A percentile compares a stretch with the other conserved stretches of the same genome.
Conservation (phyloP, 116 monocot species). For the Posidonia oceanica region DNA sequence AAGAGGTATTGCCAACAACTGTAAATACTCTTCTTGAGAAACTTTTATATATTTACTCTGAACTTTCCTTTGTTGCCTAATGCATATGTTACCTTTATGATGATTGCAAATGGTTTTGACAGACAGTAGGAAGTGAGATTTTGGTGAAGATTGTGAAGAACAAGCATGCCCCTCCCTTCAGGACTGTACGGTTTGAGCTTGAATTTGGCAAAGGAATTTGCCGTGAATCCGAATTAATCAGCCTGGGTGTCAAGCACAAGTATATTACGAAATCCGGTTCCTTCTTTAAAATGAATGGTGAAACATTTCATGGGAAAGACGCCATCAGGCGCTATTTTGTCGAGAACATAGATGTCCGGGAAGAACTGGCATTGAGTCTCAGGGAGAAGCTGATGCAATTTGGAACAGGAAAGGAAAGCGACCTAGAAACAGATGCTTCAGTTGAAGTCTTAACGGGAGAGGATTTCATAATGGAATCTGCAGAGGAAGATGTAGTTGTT, state of each 20-base stretch:
- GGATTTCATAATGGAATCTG: neutral
- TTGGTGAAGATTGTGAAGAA: conserved; percentile 94
- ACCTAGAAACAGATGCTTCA: neutral
- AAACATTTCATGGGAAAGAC: conserved; percentile 67
- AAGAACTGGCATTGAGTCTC: conserved; percentile 43
- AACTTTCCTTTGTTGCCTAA: too few species aligned
- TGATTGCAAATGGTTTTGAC: neutral
- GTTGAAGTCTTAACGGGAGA: neutral
- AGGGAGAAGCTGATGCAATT: conserved; percentile 33
- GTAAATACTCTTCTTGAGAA: too few species aligned
- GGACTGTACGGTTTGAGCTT: conserved; percentile 70
- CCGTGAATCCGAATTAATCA: conserved; percentile 65
- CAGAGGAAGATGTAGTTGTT: conserved; percentile 8
- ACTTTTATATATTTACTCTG: too few species aligned
- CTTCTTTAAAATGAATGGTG: conserved; percentile 34
- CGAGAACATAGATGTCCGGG: conserved; percentile 28
- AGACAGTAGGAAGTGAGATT: conserved; percentile 74
- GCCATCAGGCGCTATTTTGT: conserved; percentile 42
- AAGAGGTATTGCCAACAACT: conserved; percentile 42
- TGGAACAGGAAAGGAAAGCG: conserved; percentile 10
- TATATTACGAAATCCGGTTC: conserved; percentile 39
- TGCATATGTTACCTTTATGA: neutral
- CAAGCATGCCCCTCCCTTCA: conserved; percentile 96
- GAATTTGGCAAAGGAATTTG: conserved; percentile 84
- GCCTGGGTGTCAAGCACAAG: conserved; percentile 52